Percentiles rank a stretch among this genome's conserved stretches.
Evolutionary conservation across 2,329 filamentous ascomycete species (phyloP).

Genomic region (Aspergillus novoparasiticus): DNA sequence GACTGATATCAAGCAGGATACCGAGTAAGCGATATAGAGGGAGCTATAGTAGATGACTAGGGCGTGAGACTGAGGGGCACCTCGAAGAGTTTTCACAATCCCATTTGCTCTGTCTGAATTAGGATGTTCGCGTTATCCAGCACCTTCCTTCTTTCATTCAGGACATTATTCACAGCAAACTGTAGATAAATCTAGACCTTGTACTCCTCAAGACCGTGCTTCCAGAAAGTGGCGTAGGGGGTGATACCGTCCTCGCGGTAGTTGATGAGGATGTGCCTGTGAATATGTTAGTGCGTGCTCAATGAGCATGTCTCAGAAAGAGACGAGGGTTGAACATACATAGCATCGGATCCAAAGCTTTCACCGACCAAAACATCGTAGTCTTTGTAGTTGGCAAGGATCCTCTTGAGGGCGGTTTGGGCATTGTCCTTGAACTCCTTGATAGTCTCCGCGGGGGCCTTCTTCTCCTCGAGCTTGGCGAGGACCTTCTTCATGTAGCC

Average conservation of each 20-base stretch:
- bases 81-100: neutral
- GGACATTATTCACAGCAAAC: conserved; percentile 20
- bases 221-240: conserved; percentile 89
- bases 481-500: conserved; percentile 93
- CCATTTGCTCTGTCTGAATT: neutral
- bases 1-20: conserved; percentile 37
- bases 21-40: conserved; percentile 28
- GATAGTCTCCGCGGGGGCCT: conserved; percentile 66
- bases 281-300: conserved; percentile 1
- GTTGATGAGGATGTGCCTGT: conserved; percentile 86
- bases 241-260: conserved; percentile 96
- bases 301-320: neutral
- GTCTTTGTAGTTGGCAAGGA: conserved; percentile 89
- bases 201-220: conserved; percentile 83
- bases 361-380: conserved; percentile 93
- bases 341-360: conserved; percentile 89
- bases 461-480: conserved; percentile 64
- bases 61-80: neutral
- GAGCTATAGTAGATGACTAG: conserved; percentile 19
- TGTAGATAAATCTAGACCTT: conserved; percentile 73
- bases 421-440: conserved; percentile 80
- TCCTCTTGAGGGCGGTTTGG: conserved; percentile 75
- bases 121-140: conserved; percentile 12
- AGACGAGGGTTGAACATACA: conserved; percentile 62
- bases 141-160: conserved; percentile 27